Base-by-base conservation (phyloP, 495 filamentous ascomycete genomes). In the Tuber umbilicatum region DNA sequence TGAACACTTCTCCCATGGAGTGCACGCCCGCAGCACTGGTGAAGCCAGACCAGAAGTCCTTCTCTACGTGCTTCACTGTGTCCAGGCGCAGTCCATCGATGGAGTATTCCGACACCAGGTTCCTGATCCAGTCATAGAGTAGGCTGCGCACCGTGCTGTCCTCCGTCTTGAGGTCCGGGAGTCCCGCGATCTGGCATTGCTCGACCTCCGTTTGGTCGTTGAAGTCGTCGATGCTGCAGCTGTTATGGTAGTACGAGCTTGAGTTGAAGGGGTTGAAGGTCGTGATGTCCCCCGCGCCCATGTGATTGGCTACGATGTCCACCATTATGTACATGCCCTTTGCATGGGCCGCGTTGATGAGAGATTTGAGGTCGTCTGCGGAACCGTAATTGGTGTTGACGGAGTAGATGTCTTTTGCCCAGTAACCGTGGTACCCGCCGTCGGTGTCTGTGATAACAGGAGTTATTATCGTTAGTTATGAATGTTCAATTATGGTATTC, bases 31-130 rank as follows among this genome's bases (percentile, higher is more conserved):
- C 89, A 45, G 91, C 89, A 23, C 83, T 75, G 38, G 86, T 85
- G 82, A 91, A 94, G 17, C 81, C 86, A 0, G 88, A 80, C 87
- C 88, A 94, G 84, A 94, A 94, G 50, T 85, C 86, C 69, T 88
- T 88, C 78, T 91, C 87, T 69, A 93, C 90, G 75, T 96, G 88
- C 77, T 89, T 90, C 31, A 88, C 90, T 5, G 90, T 92, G 81
- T 95, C 93, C 41, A 95, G 84, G 35, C 93, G 89, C 47, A 96
- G 86, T 6, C 91, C 93, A 76, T 96, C 93, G 75, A 96, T 90
- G 43, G 86, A 86, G 81, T 94, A 96, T 69, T 89, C 89, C 0
- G 85, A 84, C 2, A 93, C 87, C 0, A 94, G 83, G 16, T 85
- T 82, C 1, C 76, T 83, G 72, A 94, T 87, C 93, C 93, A 96